These are phyloP conservation scores for Stachybotrys chlorohalonatus DNA, from an alignment of 2,329 filamentous ascomycete species.

Conservation along the genomic window DNA sequence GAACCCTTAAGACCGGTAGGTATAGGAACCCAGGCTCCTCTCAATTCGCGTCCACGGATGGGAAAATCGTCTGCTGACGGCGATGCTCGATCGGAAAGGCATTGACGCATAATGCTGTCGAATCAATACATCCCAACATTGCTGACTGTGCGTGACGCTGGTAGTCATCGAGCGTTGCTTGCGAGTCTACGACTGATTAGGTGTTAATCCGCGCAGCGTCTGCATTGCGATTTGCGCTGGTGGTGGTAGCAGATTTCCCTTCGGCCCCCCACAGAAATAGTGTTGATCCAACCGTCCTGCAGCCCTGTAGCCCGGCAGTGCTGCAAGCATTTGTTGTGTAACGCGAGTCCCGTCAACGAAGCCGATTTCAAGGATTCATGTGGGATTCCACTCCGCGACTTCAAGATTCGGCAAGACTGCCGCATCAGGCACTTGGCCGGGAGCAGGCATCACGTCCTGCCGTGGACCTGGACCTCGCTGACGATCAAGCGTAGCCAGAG, in stretches of 20 bases:
- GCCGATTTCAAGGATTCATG: too few relatives aligned
- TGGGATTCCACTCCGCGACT: not conserved
- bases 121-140: too few relatives aligned
- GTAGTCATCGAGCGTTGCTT: not conserved
- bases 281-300: not conserved
- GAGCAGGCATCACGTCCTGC: not conserved
- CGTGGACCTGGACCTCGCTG: not conserved
- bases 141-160: too few relatives aligned
- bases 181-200: not conserved
- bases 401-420: not conserved
- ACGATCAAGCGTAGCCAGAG: too few relatives aligned
- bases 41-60: too few relatives aligned
- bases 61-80: too few relatives aligned
- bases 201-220: not conserved
- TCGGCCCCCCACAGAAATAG: not conserved
- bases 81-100: too few relatives aligned
- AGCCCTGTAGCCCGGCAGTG: too few relatives aligned
- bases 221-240: not conserved
- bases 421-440: not conserved
- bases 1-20: too few relatives aligned
- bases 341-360: not conserved
- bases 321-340: not conserved
- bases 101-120: too few relatives aligned
- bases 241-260: too few relatives aligned
- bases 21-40: too few relatives aligned